phyloP scores from a whole-genome alignment of 331 rosid species.

The Ulmus americana region DNA sequence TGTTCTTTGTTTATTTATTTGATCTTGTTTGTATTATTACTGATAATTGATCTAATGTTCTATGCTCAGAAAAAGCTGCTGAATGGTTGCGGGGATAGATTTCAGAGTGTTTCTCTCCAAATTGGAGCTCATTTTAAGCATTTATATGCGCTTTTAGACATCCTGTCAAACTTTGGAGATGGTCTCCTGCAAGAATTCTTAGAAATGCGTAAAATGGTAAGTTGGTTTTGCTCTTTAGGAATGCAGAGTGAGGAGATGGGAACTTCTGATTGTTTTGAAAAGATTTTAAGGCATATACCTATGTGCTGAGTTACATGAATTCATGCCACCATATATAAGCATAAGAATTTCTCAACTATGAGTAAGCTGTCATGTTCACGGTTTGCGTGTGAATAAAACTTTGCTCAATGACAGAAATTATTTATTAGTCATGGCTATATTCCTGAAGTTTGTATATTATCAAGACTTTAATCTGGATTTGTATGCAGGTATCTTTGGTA shows the following conservation, averaged over 20 bases:
- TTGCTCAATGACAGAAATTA: neutral
- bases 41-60: slow-evolving; percentile 13
- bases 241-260: neutral
- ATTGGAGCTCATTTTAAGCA: slow-evolving; percentile 43
- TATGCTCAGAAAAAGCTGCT: slow-evolving; percentile 53
- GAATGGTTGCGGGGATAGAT: slow-evolving; percentile 32
- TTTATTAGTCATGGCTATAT: slow-evolving; percentile 7
- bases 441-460: slow-evolving; percentile 3
- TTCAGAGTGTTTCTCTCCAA: slow-evolving; percentile 14
- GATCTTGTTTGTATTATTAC: slow-evolving; percentile 6
- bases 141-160: slow-evolving; percentile 35
- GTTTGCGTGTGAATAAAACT: too few relatives aligned
- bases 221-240: slow-evolving; percentile 14
- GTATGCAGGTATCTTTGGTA: slow-evolving; percentile 57
- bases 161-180: slow-evolving; percentile 49
- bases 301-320: too few relatives aligned
- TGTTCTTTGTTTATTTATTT: neutral
- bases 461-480: slow-evolving; percentile 8
- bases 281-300: too few relatives aligned
- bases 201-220: slow-evolving; percentile 65
- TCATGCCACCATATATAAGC: too few relatives aligned
- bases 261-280: too few relatives aligned
- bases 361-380: too few relatives aligned
- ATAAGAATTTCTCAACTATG: too few relatives aligned
- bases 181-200: slow-evolving; percentile 58